Percentiles rank a stretch among this genome's conserved stretches.
phyloP scores from a whole-genome alignment of 345 rosid genomes.

The Gossypium rotundifolium region DNA sequence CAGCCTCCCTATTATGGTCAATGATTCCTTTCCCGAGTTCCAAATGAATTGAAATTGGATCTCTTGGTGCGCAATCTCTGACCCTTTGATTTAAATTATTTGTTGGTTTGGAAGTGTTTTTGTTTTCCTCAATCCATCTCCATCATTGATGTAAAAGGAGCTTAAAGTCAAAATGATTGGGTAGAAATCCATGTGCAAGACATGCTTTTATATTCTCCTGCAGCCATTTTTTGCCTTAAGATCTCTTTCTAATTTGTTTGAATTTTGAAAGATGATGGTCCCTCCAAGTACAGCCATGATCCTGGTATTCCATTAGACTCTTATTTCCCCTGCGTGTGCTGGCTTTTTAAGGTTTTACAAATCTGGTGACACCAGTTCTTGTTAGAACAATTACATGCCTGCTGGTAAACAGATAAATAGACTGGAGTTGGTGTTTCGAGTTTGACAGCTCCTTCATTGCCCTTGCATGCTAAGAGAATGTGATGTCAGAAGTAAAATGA shows the following conservation, averaged over 20 bases:
- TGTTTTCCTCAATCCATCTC: not conserved
- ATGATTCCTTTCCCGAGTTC: conserved; percentile 9
- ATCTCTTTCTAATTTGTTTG: not conserved
- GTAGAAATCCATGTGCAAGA: conserved; percentile 1
- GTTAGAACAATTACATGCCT: too few species aligned
- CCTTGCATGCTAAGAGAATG: too few species aligned
- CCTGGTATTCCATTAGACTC: too few species aligned
- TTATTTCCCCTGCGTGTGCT: too few species aligned
- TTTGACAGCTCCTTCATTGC: too few species aligned
- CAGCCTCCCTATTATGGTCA: conserved; percentile 36
- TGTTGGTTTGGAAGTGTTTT: not conserved
- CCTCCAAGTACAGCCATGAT: too few species aligned
- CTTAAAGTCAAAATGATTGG: not conserved
- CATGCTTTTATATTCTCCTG: not conserved
- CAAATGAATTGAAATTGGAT: not conserved
- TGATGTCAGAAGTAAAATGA: too few species aligned
- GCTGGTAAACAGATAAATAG: too few species aligned
- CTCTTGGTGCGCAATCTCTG: not conserved
- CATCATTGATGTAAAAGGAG: conserved; percentile 9
- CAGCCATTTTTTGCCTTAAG: not conserved
- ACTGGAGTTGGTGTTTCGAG: too few species aligned
- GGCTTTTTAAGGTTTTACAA: too few species aligned
- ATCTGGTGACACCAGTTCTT: too few species aligned
- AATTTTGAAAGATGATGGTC: too few species aligned
- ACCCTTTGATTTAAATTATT: not conserved